These are phyloP conservation scores for Rhodocollybia butyracea DNA, from an alignment of 768 basidiomycete species.

Conservation along the genomic window DNA sequence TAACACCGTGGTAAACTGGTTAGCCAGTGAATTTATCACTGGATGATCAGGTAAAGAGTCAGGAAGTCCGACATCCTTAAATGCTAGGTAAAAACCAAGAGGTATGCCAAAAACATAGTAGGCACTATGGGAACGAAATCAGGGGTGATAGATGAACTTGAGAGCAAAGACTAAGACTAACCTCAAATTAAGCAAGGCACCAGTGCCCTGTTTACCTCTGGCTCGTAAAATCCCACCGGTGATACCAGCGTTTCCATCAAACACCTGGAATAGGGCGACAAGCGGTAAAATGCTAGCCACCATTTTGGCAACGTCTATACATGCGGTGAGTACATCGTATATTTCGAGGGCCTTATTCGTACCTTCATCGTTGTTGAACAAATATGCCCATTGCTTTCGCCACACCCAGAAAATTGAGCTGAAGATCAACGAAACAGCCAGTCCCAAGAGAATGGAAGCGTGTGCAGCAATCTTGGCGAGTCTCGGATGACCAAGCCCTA, in stretches of 20 bases:
- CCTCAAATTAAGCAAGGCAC: slow-evolving; percentile 52
- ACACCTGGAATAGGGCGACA: slow-evolving; percentile 57
- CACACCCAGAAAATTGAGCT: slow-evolving; percentile 67
- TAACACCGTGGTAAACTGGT: background rate
- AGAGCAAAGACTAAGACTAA: background rate
- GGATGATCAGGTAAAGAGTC: background rate
- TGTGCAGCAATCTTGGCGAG: slow-evolving; percentile 70
- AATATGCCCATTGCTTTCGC: slow-evolving; percentile 62
- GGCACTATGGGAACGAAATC: slow-evolving; percentile 30
- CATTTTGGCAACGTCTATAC: slow-evolving; percentile 29
- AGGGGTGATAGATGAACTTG: background rate
- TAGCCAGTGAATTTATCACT: background rate
- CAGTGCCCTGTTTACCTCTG: slow-evolving; percentile 53
- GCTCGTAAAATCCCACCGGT: slow-evolving; percentile 60
- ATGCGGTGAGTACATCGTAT: background rate
- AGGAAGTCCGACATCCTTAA: slow-evolving; percentile 23
- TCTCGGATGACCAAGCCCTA: slow-evolving; percentile 74
- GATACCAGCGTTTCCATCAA: slow-evolving; percentile 54
- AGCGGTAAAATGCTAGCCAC: slow-evolving; percentile 53
- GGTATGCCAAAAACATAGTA: slow-evolving; percentile 66
- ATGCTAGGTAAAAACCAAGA: slow-evolving; percentile 55
- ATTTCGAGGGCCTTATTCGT: slow-evolving; percentile 7
- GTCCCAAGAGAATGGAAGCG: slow-evolving; percentile 62
- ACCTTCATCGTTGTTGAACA: slow-evolving; percentile 72
- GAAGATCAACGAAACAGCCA: slow-evolving; percentile 57